Conservation (phyloP, 176 grass and related monocot species). For the Lolium multiflorum region DNA sequence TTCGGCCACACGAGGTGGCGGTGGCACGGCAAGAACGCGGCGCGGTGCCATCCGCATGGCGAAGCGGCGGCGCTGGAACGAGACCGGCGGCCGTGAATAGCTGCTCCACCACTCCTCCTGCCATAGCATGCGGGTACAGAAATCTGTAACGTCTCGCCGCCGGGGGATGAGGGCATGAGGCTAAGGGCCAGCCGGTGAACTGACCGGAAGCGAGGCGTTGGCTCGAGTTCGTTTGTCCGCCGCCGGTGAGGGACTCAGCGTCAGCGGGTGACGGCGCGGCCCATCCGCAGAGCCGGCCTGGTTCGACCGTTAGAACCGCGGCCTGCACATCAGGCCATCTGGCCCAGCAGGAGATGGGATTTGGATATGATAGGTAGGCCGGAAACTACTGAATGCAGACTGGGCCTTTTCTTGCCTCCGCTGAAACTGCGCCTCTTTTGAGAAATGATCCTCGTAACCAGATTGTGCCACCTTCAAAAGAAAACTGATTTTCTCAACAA, state of each 20-base stretch:
- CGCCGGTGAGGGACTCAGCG: too few relatives aligned
- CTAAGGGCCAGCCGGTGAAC: not conserved
- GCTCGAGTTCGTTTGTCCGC: too few relatives aligned
- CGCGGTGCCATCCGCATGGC: not conserved
- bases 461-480: too few relatives aligned
- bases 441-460: not conserved
- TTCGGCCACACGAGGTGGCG: not conserved
- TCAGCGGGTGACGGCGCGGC: too few relatives aligned
- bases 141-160: not conserved
- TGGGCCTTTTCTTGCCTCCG: not conserved
- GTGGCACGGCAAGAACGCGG: not conserved
- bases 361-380: not conserved
- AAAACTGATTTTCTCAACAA: too few relatives aligned
- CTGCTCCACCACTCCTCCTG: not conserved
- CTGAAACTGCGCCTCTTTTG: not conserved
- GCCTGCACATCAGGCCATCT: not conserved
- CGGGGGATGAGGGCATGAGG: not conserved
- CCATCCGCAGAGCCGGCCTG: too few relatives aligned
- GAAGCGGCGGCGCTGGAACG: not conserved
- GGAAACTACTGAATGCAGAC: not conserved
- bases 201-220: too few relatives aligned
- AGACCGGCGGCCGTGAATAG: not conserved
- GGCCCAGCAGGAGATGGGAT: not conserved
- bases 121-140: not conserved
- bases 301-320: not conserved